phyloP scores from a whole-genome alignment of 192 early-diverging fungal species.

The Mortierella hygrophila region DNA sequence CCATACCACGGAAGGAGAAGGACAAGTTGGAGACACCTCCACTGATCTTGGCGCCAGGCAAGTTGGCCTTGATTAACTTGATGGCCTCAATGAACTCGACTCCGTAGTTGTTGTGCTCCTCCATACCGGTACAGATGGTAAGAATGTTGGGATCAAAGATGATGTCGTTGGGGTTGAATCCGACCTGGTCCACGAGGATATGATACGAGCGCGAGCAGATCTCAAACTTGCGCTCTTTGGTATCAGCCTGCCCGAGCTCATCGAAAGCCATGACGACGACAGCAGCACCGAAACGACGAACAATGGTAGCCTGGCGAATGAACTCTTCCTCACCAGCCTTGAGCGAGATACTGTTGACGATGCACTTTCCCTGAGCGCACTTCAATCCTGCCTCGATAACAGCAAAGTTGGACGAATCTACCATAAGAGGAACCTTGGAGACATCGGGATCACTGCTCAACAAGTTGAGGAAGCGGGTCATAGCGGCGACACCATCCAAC shows the following conservation, averaged over 20 bases:
- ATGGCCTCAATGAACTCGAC: constrained; percentile 93
- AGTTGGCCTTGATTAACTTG: constrained; percentile 78
- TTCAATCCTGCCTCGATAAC: constrained; percentile 95
- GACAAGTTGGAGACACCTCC: constrained; percentile 98
- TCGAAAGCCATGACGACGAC: constrained; percentile 99
- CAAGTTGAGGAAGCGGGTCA: constrained; percentile 95
- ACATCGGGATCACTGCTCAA: constrained; percentile 96
- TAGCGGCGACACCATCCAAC: constrained; percentile 93
- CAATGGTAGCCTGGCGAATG: constrained; percentile 88
- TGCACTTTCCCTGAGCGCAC: constrained; percentile 97
- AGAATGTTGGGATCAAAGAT: constrained; percentile 94
- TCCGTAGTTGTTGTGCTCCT: constrained; percentile 97
- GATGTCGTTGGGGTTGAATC: constrained; percentile 89
- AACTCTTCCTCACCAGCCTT: constrained; percentile 97
- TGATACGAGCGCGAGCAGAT: constrained; percentile 94
- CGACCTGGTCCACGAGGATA: constrained; percentile 87
- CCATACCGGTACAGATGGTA: constrained; percentile 96
- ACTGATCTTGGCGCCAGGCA: constrained; percentile 93
- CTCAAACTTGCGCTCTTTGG: constrained; percentile 85
- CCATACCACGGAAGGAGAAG: constrained; percentile 97
- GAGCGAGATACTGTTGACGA: constrained; percentile 96
- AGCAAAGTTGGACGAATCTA: constrained; percentile 98
- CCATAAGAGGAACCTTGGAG: constrained; percentile 86
- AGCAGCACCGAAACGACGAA: constrained; percentile 93
- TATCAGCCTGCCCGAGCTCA: constrained; percentile 93